Evolutionary conservation across 192 early-diverging fungal species (phyloP).

Genomic region (Coemansia sp.): DNA sequence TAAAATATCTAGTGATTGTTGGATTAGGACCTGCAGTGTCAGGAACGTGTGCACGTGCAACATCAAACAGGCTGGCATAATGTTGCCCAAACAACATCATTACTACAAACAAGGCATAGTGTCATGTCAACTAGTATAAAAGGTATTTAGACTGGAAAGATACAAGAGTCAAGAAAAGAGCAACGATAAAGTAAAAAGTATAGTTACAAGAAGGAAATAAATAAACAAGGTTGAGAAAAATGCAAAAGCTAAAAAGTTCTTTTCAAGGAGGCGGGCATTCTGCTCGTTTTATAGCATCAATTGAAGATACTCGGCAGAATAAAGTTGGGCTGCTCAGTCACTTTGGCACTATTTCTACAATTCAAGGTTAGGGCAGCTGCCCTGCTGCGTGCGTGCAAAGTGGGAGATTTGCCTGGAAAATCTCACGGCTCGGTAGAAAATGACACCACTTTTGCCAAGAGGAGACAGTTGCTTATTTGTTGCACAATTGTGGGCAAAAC

Average conservation of each 20-base stretch:
- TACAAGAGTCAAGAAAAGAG: not conserved
- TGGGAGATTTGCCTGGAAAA: conserved; percentile 3
- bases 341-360: conserved; percentile 13
- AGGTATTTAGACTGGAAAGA: not conserved
- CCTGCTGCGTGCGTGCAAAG: conserved; percentile 2
- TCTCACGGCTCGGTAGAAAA: conserved; percentile 5
- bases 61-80: no score
- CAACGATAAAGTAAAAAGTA: not conserved
- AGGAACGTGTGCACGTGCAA: no score
- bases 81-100: no score
- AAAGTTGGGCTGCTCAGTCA: not conserved
- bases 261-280: not conserved
- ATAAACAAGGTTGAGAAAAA: conserved; percentile 1
- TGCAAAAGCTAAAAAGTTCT: not conserved
- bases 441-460: conserved; percentile 2
- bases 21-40: no score
- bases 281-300: conserved; percentile 7
- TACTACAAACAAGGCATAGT: no score
- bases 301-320: conserved; percentile 9
- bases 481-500: conserved; percentile 6
- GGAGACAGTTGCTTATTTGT: not conserved
- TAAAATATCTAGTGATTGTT: not conserved
- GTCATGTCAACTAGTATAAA: not conserved
- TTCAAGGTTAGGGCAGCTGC: not conserved
- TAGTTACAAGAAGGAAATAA: not conserved